phyloP scores from a whole-genome alignment of 345 rosid species.

The Acer yangbiense region DNA sequence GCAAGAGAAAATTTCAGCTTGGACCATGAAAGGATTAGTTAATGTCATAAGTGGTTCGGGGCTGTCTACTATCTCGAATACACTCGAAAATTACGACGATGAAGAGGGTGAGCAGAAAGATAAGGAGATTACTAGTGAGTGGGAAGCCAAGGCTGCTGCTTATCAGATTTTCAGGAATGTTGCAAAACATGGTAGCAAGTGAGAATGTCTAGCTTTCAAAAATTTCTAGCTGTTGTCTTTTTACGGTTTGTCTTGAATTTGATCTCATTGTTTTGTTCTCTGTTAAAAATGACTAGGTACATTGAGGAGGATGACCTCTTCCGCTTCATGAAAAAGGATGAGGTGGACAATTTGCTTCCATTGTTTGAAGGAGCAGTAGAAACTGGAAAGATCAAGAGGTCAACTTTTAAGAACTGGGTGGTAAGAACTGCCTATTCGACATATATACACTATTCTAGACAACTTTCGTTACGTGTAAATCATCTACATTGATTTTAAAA shows the following conservation, averaged over 20 bases:
- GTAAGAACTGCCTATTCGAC: conserved; percentile 28
- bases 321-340: conserved; percentile 63
- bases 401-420: conserved; percentile 64
- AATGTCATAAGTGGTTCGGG: conserved; percentile 51
- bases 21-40: conserved; percentile 72
- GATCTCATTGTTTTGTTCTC: conserved; percentile 4
- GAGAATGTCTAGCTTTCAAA: conserved; percentile 24
- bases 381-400: conserved; percentile 59
- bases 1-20: conserved; percentile 65
- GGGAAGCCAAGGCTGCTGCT: conserved; percentile 75
- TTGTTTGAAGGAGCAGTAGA: conserved; percentile 59
- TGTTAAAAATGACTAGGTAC: conserved; percentile 37
- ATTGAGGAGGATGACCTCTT: conserved; percentile 70
- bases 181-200: conserved; percentile 57
- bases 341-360: conserved; percentile 50
- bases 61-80: conserved; percentile 39
- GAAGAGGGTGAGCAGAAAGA: conserved; percentile 50
- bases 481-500: not conserved
- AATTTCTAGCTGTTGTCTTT: not conserved
- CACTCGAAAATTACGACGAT: conserved; percentile 45
- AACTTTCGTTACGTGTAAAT: not conserved
- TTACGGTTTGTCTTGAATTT: not conserved
- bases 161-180: conserved; percentile 61
- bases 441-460: not conserved
- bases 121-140: conserved; percentile 60